A percentile compares a stretch with the other conserved stretches of the same genome.
These are phyloP conservation scores for Metschnikowia lochheadii DNA, from an alignment of 805 yeast species.

Conservation along the genomic window DNA sequence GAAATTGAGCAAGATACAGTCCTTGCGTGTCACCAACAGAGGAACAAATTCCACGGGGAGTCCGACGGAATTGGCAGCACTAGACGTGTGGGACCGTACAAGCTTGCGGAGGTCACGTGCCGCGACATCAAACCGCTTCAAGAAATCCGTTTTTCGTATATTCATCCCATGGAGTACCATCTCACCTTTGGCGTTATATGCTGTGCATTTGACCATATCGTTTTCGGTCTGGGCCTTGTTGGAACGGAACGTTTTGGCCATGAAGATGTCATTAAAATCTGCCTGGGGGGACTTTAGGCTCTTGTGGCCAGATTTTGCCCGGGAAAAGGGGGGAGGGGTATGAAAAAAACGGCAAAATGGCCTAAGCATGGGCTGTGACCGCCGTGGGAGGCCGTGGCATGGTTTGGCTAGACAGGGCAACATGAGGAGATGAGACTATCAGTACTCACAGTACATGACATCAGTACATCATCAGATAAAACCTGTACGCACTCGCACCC, in stretches of 20 bases:
- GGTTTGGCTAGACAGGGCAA: background rate
- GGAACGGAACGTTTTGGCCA: slow-evolving; percentile 17
- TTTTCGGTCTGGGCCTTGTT: slow-evolving; percentile 21
- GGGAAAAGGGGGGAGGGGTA: background rate
- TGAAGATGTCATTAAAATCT: slow-evolving; percentile 14
- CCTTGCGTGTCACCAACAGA: slow-evolving; percentile 44
- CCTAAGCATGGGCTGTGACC: background rate
- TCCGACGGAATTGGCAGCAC: slow-evolving; percentile 8
- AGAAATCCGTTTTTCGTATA: slow-evolving; percentile 38
- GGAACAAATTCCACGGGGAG: slow-evolving; percentile 51
- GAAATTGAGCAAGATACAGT: slow-evolving; percentile 45
- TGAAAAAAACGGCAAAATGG: too few species aligned
- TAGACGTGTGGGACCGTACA: slow-evolving; percentile 25
- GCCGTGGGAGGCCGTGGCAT: background rate
- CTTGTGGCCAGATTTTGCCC: background rate
- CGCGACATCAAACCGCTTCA: slow-evolving; percentile 42
- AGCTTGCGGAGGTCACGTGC: slow-evolving; percentile 59
- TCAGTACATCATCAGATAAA: too few species aligned
- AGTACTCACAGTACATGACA: too few species aligned
- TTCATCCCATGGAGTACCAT: slow-evolving; percentile 44
- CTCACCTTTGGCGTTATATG: slow-evolving; percentile 45
- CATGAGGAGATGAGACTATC: background rate
- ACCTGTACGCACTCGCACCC: too few species aligned
- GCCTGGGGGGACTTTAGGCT: background rate
- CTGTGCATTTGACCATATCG: slow-evolving; percentile 44